Percentiles rank a stretch among this genome's conserved stretches.
Evolutionary conservation across 257 asterid genomes (phyloP).

Genomic region (Craterostigma plantagineum): DNA sequence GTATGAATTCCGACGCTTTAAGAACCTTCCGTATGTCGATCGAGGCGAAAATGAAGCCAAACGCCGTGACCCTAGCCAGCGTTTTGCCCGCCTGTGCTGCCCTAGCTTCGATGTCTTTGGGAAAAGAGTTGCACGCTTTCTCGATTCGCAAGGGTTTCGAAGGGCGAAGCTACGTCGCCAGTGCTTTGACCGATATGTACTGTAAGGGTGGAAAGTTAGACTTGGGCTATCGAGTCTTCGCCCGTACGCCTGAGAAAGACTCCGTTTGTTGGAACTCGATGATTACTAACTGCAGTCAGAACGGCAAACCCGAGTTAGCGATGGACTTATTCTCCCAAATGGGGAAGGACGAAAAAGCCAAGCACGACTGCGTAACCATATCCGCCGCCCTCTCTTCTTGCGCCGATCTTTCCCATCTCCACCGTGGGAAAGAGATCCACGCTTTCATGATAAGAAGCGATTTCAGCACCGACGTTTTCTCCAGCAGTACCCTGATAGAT

Average conservation of each 20-base stretch:
- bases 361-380: constrained; percentile 55
- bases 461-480: constrained; percentile 29
- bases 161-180: constrained; percentile 46
- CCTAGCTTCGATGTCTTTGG: constrained; percentile 35
- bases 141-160: constrained; percentile 39
- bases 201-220: constrained; percentile 75
- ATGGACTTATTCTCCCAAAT: constrained; percentile 43
- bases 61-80: constrained; percentile 77
- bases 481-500: constrained; percentile 59
- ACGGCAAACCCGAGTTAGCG: constrained; percentile 56
- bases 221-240: constrained; percentile 34
- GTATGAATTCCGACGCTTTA: constrained; percentile 52
- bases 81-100: constrained; percentile 74
- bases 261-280: constrained; percentile 75
- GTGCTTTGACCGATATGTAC: constrained; percentile 74
- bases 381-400: constrained; percentile 76
- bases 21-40: constrained; percentile 35
- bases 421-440: constrained; percentile 61
- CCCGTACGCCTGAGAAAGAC: constrained; percentile 38
- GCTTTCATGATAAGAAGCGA: constrained; percentile 39
- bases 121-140: constrained; percentile 60
- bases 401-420: constrained; percentile 44
- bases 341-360: constrained; percentile 51
- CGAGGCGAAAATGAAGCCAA: constrained; percentile 42
- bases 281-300: constrained; percentile 55